Evolutionary conservation across 139 green algal species (phyloP), one percentile per base, ranked within the genome.

Genomic region (Eudorina sp.): DNA sequence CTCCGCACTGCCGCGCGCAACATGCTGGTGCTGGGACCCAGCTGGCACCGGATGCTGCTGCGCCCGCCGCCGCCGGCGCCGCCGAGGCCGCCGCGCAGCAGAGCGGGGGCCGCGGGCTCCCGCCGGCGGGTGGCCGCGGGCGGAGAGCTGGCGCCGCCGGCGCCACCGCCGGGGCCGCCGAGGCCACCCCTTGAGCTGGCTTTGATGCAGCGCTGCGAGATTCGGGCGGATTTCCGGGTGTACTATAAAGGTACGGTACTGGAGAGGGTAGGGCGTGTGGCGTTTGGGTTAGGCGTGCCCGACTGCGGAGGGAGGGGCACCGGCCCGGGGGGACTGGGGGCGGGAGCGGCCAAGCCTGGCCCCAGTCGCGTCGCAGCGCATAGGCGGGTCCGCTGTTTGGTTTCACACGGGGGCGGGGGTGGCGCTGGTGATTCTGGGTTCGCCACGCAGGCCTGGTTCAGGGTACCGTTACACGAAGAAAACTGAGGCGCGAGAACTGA

Each of bases 191-290:
- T 64, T 53, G 53, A 85, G 78, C 64, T 90, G 48, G 34, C 53
- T 53, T 53, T 91, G 46, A 18, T 79, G 5, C 90, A 93, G 78
- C 55, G 51, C 14, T 94, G 91, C 83, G 53, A 89, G 31, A 89
- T 93, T n/a, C 60, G 48, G 36, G 73, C 92, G 23, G 68, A 93
- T 29, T 70, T 92, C 78, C 25, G 34, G 1, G 77, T 92, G 21
- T 89, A 73, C 46, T 87, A 87, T 46, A 87, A 87, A 68, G 81
- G 81, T 87, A 29, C 31, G 75, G 14, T 13, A 55, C 16, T n/a
- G n/a, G n/a, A n/a, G n/a, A n/a, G n/a, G n/a, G n/a, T n/a, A n/a
- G n/a, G n/a, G n/a, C n/a, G n/a, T n/a, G n/a, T n/a, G n/a, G n/a
- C n/a, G n/a, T n/a, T n/a, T n/a, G n/a, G n/a, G n/a, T n/a, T n/a